Evolutionary conservation across 345 rosid genomes (phyloP), one percentile per base, ranked within the genome.

Genomic region (Aquilaria yunnanensis): DNA sequence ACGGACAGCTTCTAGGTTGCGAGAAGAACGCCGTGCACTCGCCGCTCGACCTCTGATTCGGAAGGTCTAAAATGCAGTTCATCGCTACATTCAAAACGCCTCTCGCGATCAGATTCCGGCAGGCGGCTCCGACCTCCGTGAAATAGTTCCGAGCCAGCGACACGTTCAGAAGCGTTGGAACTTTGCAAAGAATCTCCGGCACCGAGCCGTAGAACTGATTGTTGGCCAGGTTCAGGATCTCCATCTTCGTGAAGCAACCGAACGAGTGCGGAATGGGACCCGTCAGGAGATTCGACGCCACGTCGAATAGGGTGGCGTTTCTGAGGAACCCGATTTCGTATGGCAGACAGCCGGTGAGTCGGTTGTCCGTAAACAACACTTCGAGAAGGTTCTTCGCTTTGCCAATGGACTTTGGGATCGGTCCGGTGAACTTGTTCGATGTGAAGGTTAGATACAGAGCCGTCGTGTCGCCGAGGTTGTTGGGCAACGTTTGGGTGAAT

Each of bases 181-280:
- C 64, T 62, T 34, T 32, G 69, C 90, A 85, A 45, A 85, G 68
- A 11, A 52, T 61, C 69, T 82, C 90, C 1, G 85, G 90, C 7
- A 85, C 71, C 5, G 63, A 29, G 11, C 87, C 82, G 29, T 67
- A 82, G 7, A 85, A 59, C 34, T 61, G 10, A 61, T 85, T 85
- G 1, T 2, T 0, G 3, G 85, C 72, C 50, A 82, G 57, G 65
- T 75, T 78, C 13, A 82, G 77, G 34, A 14, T 32, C 61, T 64
- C 41, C 30, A 85, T 69, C 45, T 72, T 63, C 8, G 59, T 43
- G 65, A 85, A 69, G 67, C 90, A 85, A 11, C 68, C 79, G 51
- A 85, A 78, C 9, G 90, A 85, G 1, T 0, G 56, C 0, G 90
- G 90, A 14, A 85, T 78, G 3, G 84, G 81, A 13, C 91, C 91